Evolutionary conservation across 495 filamentous ascomycete species (phyloP).

Genomic region (Neurospora tetraspora): DNA sequence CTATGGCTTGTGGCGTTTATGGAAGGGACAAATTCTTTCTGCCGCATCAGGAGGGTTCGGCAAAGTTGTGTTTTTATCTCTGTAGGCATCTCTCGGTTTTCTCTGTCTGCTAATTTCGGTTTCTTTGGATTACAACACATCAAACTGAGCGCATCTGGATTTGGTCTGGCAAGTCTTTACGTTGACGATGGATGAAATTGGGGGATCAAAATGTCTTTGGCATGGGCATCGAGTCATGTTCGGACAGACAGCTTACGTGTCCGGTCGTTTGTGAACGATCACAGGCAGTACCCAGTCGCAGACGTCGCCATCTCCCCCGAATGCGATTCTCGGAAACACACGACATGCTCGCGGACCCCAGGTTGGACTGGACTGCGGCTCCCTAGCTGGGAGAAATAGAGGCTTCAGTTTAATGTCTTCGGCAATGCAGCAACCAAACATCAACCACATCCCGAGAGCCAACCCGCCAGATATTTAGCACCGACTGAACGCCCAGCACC

Average conservation of each 20-base stretch:
- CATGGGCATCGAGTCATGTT: neutral
- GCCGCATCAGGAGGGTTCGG: neutral
- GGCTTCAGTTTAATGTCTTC: neutral
- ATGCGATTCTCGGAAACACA: neutral
- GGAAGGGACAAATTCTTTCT: neutral
- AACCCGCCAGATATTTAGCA: neutral
- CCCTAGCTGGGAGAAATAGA: neutral
- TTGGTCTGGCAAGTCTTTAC: neutral
- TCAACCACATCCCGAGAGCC: neutral
- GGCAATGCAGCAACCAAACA: neutral
- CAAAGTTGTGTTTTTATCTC: neutral
- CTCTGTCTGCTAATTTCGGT: neutral
- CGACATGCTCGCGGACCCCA: neutral
- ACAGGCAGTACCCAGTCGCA: neutral
- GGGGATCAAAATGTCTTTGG: neutral
- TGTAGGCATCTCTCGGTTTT: neutral
- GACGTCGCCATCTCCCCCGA: neutral
- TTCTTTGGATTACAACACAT: neutral
- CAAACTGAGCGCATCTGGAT: neutral
- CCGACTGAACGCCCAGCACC: neutral
- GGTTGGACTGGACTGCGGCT: neutral
- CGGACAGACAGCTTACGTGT: neutral
- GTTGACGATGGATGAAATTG: neutral
- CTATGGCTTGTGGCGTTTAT: neutral
- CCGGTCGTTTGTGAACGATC: neutral